These are phyloP conservation scores for Aschersonia sp. DNA, from an alignment of 2,329 filamentous ascomycete genomes.

Conservation along the genomic window DNA sequence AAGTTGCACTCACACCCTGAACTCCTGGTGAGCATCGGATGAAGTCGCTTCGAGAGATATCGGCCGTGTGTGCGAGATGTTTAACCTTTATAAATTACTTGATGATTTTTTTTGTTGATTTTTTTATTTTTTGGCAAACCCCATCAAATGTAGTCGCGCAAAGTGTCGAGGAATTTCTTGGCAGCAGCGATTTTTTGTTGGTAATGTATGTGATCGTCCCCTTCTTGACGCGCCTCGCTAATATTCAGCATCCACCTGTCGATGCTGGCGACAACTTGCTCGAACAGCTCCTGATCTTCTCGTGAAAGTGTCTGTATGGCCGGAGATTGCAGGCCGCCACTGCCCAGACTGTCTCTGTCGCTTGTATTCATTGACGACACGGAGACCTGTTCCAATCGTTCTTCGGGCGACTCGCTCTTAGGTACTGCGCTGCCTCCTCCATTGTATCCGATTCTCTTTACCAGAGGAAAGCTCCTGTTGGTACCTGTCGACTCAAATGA, in stretches of 20 bases:
- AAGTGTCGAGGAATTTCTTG: conserved; percentile 48
- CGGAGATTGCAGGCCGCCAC: conserved; percentile 15
- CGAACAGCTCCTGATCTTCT: conserved; percentile 46
- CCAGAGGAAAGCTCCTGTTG: conserved; percentile 46
- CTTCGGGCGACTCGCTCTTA: conserved; percentile 32
- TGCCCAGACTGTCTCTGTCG: conserved; percentile 17
- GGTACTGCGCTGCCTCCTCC: conserved; percentile 33
- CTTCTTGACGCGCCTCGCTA: conserved; percentile 37
- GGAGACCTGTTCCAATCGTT: conserved; percentile 31
- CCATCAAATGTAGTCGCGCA: background rate
- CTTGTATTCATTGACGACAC: conserved; percentile 33
- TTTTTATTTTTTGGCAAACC: too few species aligned
- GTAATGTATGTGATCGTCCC: conserved; percentile 49
- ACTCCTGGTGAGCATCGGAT: too few species aligned
- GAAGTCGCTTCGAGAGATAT: too few species aligned
- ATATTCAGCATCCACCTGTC: conserved; percentile 46
- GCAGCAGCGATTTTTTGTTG: conserved; percentile 63
- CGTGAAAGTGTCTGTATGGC: conserved; percentile 32
- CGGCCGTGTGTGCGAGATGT: background rate
- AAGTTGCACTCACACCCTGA: too few species aligned
- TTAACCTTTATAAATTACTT: too few species aligned
- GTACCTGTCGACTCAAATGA: conserved; percentile 45
- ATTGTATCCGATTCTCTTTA: conserved; percentile 31
- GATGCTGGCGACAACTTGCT: conserved; percentile 43
- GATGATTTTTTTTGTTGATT: too few species aligned